Evolutionary conservation across 768 basidiomycete species (phyloP), one percentile per base, ranked within the genome.

Genomic region (Tephrocybe sp.): DNA sequence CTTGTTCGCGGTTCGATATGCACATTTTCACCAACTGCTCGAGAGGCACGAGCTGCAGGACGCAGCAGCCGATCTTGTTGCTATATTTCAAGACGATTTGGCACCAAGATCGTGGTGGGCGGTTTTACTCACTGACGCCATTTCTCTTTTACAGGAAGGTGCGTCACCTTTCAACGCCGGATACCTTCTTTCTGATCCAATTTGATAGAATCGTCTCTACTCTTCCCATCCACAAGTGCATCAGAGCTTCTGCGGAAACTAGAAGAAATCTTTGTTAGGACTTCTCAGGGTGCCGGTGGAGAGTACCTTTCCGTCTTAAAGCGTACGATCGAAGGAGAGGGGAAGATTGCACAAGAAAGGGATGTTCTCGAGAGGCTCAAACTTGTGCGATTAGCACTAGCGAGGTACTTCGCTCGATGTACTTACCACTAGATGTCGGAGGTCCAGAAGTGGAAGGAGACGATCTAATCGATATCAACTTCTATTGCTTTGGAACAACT

Each of bases 21-120:
- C 92, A 30, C 85, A 88, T 58, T 92, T 91, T 60, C 90, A 92
- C 60, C 84, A 86, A 56, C 73, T 87, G 15, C 67, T 84, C 20
- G 62, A 73, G 21, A 76, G 77, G 51, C 80, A 80, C 9, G 83
- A 86, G 45, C 72, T 83, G 24, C 73, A 77, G 50, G 80, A 85
- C 47, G 93, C 93, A 6, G 88, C 93, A 0, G 71, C 73, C 52
- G 82, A 90, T 60, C 70, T 98, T 20, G 76, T 93, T 17, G 69
- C 83, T 8, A 85, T 98, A 66, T 81, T 99, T 50, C 79, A 79
- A 7, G 86, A 90, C 45, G 88, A 86, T 39, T 67, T 93, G 14
- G 91, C 86, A 0, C 96, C 97, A 0, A 85, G 80, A 54, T 77
- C 84, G 6, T 96, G 95, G 85, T 93, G 90, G 90, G 90, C 88